Percentiles rank a stretch among this genome's conserved stretches.
Conservation (phyloP, 2,329 filamentous ascomycete species). For the Botrytis deweyae region DNA sequence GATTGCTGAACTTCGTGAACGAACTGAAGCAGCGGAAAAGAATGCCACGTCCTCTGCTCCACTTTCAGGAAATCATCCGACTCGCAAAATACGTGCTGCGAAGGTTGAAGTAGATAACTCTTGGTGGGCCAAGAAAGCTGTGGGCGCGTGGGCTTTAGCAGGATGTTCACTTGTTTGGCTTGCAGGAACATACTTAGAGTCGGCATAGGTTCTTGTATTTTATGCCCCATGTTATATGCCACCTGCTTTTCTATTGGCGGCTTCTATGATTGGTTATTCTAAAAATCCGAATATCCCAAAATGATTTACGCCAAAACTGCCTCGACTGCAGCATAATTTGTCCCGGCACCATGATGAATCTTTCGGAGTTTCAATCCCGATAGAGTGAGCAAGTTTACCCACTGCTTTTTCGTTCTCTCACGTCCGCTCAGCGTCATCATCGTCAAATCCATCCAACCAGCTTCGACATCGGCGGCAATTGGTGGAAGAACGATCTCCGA, state of each 20-base stretch:
- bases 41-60: conserved; percentile 30
- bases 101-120: conserved; percentile 64
- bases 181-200: conserved; percentile 52
- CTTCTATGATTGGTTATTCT: not conserved
- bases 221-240: not conserved
- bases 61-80: conserved; percentile 22
- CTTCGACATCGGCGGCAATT: conserved; percentile 37
- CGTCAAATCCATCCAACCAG: conserved; percentile 41
- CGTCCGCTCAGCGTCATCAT: conserved; percentile 42
- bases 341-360: conserved; percentile 14
- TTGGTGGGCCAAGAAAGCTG: conserved; percentile 65
- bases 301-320: not conserved
- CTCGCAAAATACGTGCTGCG: conserved; percentile 48
- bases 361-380: conserved; percentile 17
- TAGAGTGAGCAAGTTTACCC: conserved; percentile 9
- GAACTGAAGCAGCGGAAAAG: conserved; percentile 38
- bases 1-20: conserved; percentile 53
- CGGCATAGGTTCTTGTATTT: conserved; percentile 20
- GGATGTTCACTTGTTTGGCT: conserved; percentile 62
- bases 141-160: conserved; percentile 61
- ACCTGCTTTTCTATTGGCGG: not conserved
- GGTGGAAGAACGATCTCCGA: conserved; percentile 47
- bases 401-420: conserved; percentile 39
- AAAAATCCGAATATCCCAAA: not conserved
- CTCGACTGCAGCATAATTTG: conserved; percentile 20